A percentile compares a stretch with the other conserved stretches of the same genome.
Evolutionary conservation across 495 filamentous ascomycete species (phyloP).

Genomic region (Penicillium robsamsonii): DNA sequence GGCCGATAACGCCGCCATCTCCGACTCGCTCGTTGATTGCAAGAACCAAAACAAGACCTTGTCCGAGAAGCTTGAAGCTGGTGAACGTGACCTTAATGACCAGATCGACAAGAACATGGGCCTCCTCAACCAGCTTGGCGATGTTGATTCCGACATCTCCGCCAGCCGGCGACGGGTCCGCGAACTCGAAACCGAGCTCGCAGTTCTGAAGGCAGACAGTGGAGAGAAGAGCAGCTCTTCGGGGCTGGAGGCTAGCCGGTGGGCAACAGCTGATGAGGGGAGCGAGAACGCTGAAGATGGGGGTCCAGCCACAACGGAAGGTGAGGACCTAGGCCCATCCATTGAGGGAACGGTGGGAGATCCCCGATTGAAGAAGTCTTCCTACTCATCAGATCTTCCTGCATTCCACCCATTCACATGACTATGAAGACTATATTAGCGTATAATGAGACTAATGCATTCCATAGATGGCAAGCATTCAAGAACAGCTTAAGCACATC

Average conservation of each 20-base stretch:
- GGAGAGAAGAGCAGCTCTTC: conserved; percentile 24
- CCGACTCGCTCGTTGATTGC: conserved; percentile 35
- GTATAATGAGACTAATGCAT: conserved; percentile 25
- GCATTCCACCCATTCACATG: conserved; percentile 38
- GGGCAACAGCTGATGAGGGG: conserved; percentile 39
- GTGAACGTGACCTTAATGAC: conserved; percentile 41
- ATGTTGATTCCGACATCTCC: conserved; percentile 41
- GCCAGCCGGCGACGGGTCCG: conserved; percentile 42
- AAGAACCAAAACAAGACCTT: conserved; percentile 32
- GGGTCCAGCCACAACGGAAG: conserved; percentile 46
- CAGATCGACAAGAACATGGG: conserved; percentile 53
- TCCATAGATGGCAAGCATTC: conserved; percentile 50
- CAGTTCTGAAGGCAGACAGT: conserved; percentile 36
- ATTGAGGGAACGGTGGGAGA: conserved; percentile 55
- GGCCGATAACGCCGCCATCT: conserved; percentile 30
- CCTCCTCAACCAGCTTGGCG: conserved; percentile 43
- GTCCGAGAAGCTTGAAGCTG: conserved; percentile 37
- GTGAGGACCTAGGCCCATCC: conserved; percentile 54
- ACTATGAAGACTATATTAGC: conserved; percentile 21
- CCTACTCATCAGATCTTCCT: conserved; percentile 36
- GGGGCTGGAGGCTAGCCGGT: conserved; percentile 42
- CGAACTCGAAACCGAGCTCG: conserved; percentile 48
- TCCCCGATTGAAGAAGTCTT: conserved; percentile 40
- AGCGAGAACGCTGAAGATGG: conserved; percentile 32
- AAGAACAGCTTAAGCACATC: conserved; percentile 53